These are phyloP conservation scores for Erodium maritimum DNA, from an alignment of 345 rosid genomes.

Conservation along the genomic window DNA sequence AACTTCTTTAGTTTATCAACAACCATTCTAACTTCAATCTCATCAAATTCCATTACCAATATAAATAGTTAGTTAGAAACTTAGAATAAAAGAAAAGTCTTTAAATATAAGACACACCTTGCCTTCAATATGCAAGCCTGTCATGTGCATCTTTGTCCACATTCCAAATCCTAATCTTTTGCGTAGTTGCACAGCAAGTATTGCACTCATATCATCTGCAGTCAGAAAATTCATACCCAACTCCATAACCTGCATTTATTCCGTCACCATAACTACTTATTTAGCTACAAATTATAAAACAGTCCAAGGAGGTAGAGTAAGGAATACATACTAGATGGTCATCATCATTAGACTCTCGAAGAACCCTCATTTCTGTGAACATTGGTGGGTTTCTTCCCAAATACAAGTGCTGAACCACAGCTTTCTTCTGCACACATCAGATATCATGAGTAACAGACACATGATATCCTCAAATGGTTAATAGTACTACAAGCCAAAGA, in stretches of 20 bases:
- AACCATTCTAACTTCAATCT: too few relatives aligned
- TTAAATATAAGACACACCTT: slow-evolving; percentile 32
- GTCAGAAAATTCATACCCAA: slow-evolving; percentile 82
- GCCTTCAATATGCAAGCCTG: slow-evolving; percentile 95
- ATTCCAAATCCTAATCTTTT: slow-evolving; percentile 88
- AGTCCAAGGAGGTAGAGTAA: too few relatives aligned
- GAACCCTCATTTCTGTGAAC: slow-evolving; percentile 71
- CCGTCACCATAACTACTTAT: neutral
- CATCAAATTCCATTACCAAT: too few relatives aligned
- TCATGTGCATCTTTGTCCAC: slow-evolving; percentile 83
- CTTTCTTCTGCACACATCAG: slow-evolving; percentile 50
- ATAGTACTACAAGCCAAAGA: too few relatives aligned
- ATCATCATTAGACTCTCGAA: slow-evolving; percentile 48
- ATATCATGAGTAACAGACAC: neutral
- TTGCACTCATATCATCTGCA: slow-evolving; percentile 90
- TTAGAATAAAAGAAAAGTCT: too few relatives aligned
- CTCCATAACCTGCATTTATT: slow-evolving; percentile 58
- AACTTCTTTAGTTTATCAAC: neutral
- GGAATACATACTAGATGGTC: slow-evolving; percentile 64
- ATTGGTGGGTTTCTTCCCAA: slow-evolving; percentile 85
- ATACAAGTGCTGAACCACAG: slow-evolving; percentile 60
- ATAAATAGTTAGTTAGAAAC: too few relatives aligned
- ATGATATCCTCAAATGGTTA: neutral
- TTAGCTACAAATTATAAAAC: neutral
- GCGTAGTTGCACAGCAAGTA: slow-evolving; percentile 77